Evolutionary conservation across 441 rosid species (phyloP), one percentile per base, ranked within the genome.

Genomic region (Adansonia grandidieri): DNA sequence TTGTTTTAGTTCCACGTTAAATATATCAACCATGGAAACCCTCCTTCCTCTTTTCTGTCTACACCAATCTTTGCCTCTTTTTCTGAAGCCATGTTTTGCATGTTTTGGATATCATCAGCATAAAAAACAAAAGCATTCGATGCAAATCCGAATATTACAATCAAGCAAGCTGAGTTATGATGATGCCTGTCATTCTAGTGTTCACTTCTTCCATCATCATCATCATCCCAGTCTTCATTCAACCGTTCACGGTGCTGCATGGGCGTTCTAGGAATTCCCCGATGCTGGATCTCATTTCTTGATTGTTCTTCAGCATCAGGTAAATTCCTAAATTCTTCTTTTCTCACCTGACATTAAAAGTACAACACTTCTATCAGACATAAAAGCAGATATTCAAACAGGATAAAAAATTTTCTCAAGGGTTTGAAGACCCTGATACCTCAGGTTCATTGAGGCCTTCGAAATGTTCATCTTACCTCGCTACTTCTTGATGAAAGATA

Each of bases 171-270:
- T 54, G 40, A 76, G 47, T 47, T 40, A 51, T 40, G 15, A 51
- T 40, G 15, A 61, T 44, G 64, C 19, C 50, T 14, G 15, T 54
- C 51, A 24, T 9, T 80, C 81, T 82, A 83, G 1, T 57, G 76
- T 68, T 84, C 40, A 82, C 77, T 81, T 8, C 70, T 68, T 54
- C 74, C 80, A 20, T 85, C 71, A 48, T 76, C 80, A 17, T 86
- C 84, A 9, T 83, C 80, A 37, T 83, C 85, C 87, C 84, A 63
- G 50, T 75, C 90, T 37, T 70, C 89, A 48, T 83, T 84, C 58
- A 76, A 63, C 51, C 66, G 79, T 50, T 85, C 87, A 40, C 19
- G 81, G 57, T 82, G 83, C 71, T 66, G 76, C 1, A 71, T 42
- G 13, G 87, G 85, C 60, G 76, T 80, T 77, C 67, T 65, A 47